phyloP scores from a whole-genome alignment of 192 early-diverging fungal species.

The Coemansia sp. region DNA sequence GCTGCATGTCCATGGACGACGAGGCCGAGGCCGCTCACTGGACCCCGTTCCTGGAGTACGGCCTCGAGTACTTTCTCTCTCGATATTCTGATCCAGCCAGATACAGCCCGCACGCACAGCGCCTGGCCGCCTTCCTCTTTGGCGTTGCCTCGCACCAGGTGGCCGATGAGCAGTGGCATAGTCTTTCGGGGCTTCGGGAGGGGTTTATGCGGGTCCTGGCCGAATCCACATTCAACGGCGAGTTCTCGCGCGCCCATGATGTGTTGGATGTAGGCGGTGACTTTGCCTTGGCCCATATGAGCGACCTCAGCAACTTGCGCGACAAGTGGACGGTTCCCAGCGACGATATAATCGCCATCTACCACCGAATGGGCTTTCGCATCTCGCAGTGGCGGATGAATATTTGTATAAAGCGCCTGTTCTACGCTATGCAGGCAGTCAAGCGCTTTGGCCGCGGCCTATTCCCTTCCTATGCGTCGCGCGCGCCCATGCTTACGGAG shows the following conservation, averaged over 20 bases:
- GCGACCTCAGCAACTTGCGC: constrained; percentile 17
- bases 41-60: constrained; percentile 43
- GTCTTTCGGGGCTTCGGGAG: constrained; percentile 33
- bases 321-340: constrained; percentile 40
- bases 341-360: constrained; percentile 37
- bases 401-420: constrained; percentile 35
- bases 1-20: constrained; percentile 44
- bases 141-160: constrained; percentile 47
- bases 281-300: constrained; percentile 48
- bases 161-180: constrained; percentile 50
- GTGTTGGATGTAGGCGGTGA: constrained; percentile 46
- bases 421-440: constrained; percentile 48
- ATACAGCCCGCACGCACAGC: constrained; percentile 13
- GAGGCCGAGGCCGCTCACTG: constrained; percentile 46
- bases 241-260: constrained; percentile 35
- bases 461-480: constrained; percentile 34
- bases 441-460: constrained; percentile 41
- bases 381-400: constrained; percentile 23
- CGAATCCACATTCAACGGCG: constrained; percentile 36
- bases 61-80: constrained; percentile 5
- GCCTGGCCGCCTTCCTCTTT: constrained; percentile 37
- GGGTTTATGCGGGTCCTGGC: constrained; percentile 40
- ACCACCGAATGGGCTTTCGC: constrained; percentile 18
- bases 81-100: constrained; percentile 19
- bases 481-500: constrained; percentile 72